Percentiles rank a stretch among this genome's conserved stretches.
These are phyloP conservation scores for Ophiostoma ips DNA, from an alignment of 2,329 filamentous ascomycete genomes.

Conservation along the genomic window DNA sequence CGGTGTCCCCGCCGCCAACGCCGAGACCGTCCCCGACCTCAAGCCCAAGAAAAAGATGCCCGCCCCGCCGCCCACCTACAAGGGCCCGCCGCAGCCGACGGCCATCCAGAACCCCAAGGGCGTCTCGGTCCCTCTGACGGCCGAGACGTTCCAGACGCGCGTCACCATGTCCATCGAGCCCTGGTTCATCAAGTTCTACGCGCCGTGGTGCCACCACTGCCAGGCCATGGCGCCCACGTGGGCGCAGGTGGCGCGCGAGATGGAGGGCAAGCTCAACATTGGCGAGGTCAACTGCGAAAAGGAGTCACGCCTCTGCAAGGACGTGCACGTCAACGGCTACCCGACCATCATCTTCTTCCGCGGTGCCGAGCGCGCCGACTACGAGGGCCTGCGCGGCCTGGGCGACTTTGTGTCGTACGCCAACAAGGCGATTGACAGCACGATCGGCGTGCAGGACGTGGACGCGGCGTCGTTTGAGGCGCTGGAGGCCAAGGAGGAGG, in stretches of 20 bases:
- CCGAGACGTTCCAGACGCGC: slow-evolving; percentile 71
- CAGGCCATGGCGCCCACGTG: slow-evolving; percentile 84
- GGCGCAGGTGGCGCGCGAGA: slow-evolving; percentile 78
- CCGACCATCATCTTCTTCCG: slow-evolving; percentile 90
- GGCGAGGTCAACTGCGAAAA: slow-evolving; percentile 92
- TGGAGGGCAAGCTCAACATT: slow-evolving; percentile 79
- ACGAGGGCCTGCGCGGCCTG: slow-evolving; percentile 77
- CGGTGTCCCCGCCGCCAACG: slow-evolving; percentile 11
- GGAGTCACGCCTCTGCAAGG: slow-evolving; percentile 81
- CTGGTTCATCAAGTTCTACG: slow-evolving; percentile 99
- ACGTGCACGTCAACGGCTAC: slow-evolving; percentile 64
- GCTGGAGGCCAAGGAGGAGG: slow-evolving; percentile 84
- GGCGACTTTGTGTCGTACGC: slow-evolving; percentile 83
- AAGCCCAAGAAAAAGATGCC: slow-evolving; percentile 15
- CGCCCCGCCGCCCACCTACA: slow-evolving; percentile 3
- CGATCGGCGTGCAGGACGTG: slow-evolving; percentile 66
- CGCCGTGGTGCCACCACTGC: slow-evolving; percentile 94
- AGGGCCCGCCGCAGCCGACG: slow-evolving; percentile 35
- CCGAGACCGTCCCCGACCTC: neutral
- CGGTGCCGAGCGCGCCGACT: slow-evolving; percentile 82
- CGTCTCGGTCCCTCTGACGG: slow-evolving; percentile 58
- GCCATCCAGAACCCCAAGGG: slow-evolving; percentile 62
- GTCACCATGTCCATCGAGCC: slow-evolving; percentile 81
- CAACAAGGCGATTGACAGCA: slow-evolving; percentile 69
- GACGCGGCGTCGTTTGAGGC: slow-evolving; percentile 62